Evolutionary conservation across 2,329 filamentous ascomycete genomes (phyloP).

Genomic region (Aspergillus sp.): DNA sequence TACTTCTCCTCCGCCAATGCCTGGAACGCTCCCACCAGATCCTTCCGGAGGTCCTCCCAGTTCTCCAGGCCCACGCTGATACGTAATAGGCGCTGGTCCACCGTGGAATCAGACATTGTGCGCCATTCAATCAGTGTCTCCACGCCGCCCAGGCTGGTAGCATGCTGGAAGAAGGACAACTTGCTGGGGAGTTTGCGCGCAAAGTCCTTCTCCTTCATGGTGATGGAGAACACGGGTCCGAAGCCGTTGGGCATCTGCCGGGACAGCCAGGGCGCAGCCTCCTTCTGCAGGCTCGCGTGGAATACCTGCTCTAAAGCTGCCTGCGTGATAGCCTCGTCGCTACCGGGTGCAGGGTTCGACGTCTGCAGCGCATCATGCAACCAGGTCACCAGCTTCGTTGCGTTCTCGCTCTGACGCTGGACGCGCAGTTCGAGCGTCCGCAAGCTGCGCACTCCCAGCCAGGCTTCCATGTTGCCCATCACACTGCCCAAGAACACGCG

Average conservation of each 20-base stretch:
- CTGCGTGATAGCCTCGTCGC: constrained; percentile 47
- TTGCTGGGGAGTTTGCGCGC: constrained; percentile 74
- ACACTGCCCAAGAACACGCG: constrained; percentile 75
- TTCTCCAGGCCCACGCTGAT: constrained; percentile 85
- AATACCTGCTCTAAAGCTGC: constrained; percentile 60
- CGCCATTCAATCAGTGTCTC: constrained; percentile 98
- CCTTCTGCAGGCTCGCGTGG: constrained; percentile 77
- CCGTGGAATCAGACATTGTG: constrained; percentile 73
- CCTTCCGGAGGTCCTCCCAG: constrained; percentile 76
- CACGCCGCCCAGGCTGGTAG: constrained; percentile 88
- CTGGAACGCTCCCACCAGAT: constrained; percentile 67
- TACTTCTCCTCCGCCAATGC: constrained; percentile 41
- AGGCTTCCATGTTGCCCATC: constrained; percentile 86
- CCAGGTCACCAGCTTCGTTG: constrained; percentile 69
- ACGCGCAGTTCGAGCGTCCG: constrained; percentile 84
- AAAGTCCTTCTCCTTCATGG: constrained; percentile 56
- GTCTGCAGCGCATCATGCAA: constrained; percentile 53
- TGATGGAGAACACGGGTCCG: constrained; percentile 81
- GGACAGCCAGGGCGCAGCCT: constrained; percentile 68
- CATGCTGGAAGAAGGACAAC: constrained; percentile 83
- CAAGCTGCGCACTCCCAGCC: constrained; percentile 83
- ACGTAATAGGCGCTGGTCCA: constrained; percentile 71
- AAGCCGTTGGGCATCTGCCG: constrained; percentile 90
- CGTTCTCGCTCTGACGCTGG: constrained; percentile 69
- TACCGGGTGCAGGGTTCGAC: constrained; percentile 34